Base-by-base conservation (phyloP, 257 asterid genomes). In the Paraleonurus japonicus region DNA sequence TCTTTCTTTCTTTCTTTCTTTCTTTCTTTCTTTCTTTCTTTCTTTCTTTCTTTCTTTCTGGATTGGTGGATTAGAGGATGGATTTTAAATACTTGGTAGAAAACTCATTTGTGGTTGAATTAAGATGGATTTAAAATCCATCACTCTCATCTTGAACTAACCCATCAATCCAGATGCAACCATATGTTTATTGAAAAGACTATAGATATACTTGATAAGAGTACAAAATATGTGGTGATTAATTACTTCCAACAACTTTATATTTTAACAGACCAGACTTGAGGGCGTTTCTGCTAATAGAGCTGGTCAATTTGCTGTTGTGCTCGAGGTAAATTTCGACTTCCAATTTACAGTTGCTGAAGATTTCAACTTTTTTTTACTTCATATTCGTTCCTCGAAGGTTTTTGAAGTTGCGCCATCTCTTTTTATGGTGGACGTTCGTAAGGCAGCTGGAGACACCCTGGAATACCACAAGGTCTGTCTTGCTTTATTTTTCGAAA, bases 381-480 rank as follows among this genome's bases (percentile, higher is more conserved):
- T 41, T 13, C 60, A 22, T 53, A 65, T 60, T 57, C 12, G 17
- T 71, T 51, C 69, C 61, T 15, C 51, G 13, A 35, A 94, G 97
- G 95, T 94, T 65, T 94, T 61, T 74, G 95, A 91, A 87, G 96
- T 94, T 17, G 96, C 96, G 4, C 89, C 96, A 11, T 84, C 96
- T 61, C 97, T 94, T 78, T 94, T 86, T 71, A 91, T 91, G 99
- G 97, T 91, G 76, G 99, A 94, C 67, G 96, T 88, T 47, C 88
- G 99, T 33, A 90, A 90, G 82, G 92, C 95, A 61, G 96, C 96
- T 35, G 99, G 97, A 55, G 98, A 86, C 70, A 89, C 96, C 54
- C 87, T 94, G 67, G 97, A 94, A 76, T 94, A 90, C 81, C 97
- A 94, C 76, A 87, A 85, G 95, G 96, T 90, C 22, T 32, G 41